Conservation (phyloP, 2,329 filamentous ascomycete genomes). For the Colletotrichum horii region DNA sequence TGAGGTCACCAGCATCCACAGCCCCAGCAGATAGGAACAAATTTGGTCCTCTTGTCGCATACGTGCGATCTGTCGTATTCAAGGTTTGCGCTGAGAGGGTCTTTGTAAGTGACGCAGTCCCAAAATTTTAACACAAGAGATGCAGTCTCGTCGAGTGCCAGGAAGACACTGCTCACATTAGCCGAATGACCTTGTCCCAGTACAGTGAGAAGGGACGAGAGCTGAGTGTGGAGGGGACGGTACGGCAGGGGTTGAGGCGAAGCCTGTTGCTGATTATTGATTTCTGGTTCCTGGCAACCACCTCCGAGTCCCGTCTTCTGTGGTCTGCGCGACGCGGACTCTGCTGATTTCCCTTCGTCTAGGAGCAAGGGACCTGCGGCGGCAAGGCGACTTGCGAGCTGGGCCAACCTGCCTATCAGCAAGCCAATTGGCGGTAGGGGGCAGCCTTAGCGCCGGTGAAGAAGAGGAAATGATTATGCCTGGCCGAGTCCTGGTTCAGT, state of each 20-base stretch:
- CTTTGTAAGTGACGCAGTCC: background rate
- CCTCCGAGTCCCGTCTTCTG: background rate
- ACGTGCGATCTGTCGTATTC: background rate
- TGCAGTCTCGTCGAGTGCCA: background rate
- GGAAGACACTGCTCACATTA: background rate
- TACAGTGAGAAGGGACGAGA: background rate
- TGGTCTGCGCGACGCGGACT: background rate
- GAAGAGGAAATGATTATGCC: slow-evolving; percentile 6
- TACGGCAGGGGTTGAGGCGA: background rate
- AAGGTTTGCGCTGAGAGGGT: background rate
- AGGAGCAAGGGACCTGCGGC: background rate
- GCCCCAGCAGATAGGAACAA: background rate
- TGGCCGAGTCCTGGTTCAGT: background rate
- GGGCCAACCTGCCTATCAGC: background rate
- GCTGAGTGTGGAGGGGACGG: background rate
- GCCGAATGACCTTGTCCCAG: background rate
- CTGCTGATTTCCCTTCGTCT: background rate
- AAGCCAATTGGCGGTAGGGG: background rate
- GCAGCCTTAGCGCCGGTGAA: slow-evolving; percentile 5
- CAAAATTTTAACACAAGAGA: background rate
- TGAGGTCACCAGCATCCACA: slow-evolving; percentile 3
- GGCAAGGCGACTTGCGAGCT: background rate
- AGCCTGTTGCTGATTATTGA: background rate
- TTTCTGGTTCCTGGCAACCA: background rate
- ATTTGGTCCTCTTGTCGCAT: background rate